These are phyloP conservation scores for Tylopilus sp. DNA, from an alignment of 768 basidiomycete genomes.

Conservation along the genomic window DNA sequence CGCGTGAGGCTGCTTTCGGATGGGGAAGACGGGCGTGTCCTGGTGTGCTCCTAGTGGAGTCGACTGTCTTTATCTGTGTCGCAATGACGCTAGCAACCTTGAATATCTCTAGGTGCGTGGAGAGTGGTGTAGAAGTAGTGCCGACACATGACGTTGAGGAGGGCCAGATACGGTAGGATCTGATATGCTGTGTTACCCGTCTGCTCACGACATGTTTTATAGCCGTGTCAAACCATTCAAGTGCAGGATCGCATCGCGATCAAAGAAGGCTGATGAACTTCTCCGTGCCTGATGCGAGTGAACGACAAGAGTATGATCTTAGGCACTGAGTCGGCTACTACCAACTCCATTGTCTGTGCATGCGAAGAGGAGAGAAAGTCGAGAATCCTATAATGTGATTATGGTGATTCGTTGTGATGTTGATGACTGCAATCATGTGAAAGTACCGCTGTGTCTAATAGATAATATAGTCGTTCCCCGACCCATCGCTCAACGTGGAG, in stretches of 20 bases:
- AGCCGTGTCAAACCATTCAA: conserved; percentile 13
- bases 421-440: no score
- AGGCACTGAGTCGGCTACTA: no score
- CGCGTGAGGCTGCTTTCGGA: conserved; percentile 11
- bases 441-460: no score
- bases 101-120: conserved; percentile 4
- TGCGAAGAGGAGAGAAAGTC: no score
- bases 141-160: not conserved
- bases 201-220: not conserved
- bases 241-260: conserved; percentile 1
- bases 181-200: not conserved
- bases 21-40: conserved; percentile 10
- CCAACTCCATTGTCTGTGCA: no score
- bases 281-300: not conserved
- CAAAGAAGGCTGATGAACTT: not conserved
- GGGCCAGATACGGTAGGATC: not conserved
- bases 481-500: no score
- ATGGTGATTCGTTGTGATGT: no score
- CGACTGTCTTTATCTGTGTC: conserved; percentile 7
- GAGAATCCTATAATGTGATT: no score
- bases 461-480: no score
- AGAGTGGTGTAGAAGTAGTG: not conserved
- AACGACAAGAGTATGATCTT: no score
- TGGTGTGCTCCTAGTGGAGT: conserved; percentile 1
- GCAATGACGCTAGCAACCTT: conserved; percentile 5